phyloP scores from a whole-genome alignment of 225 moss, liverwort and hornwort species.

The Rhytidiadelphus loreus region DNA sequence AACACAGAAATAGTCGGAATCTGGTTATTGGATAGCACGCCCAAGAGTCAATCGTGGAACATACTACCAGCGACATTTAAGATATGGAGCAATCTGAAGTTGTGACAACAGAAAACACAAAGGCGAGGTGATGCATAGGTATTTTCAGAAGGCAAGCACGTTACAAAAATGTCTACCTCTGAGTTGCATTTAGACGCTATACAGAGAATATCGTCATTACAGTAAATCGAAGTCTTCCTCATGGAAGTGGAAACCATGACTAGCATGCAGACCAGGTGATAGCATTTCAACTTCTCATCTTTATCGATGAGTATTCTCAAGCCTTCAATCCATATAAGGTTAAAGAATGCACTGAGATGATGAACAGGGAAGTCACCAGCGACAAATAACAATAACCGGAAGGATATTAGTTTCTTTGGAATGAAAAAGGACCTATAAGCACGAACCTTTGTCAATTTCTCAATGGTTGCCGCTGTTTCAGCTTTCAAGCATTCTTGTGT shows the following conservation, averaged over 20 bases:
- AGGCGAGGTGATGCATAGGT: not conserved
- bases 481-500: conserved; percentile 70
- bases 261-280: not conserved
- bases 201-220: not conserved
- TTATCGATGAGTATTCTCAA: not conserved
- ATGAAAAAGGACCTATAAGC: not conserved
- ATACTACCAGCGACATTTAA: not conserved
- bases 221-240: not conserved
- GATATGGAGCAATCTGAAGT: not conserved
- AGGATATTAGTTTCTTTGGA: not conserved
- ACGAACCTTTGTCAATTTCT: conserved; percentile 82
- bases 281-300: not conserved
- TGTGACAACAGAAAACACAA: not conserved
- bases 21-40: not conserved
- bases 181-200: not conserved
- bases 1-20: not conserved
- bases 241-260: not conserved
- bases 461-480: conserved; percentile 58
- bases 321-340: not conserved
- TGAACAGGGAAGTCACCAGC: not conserved
- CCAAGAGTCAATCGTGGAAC: not conserved
- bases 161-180: not conserved
- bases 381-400: not conserved
- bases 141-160: not conserved
- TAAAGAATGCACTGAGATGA: not conserved